These are phyloP conservation scores for Zymoseptoria ardabiliae DNA, from an alignment of 2,329 filamentous ascomycete species.

Conservation along the genomic window DNA sequence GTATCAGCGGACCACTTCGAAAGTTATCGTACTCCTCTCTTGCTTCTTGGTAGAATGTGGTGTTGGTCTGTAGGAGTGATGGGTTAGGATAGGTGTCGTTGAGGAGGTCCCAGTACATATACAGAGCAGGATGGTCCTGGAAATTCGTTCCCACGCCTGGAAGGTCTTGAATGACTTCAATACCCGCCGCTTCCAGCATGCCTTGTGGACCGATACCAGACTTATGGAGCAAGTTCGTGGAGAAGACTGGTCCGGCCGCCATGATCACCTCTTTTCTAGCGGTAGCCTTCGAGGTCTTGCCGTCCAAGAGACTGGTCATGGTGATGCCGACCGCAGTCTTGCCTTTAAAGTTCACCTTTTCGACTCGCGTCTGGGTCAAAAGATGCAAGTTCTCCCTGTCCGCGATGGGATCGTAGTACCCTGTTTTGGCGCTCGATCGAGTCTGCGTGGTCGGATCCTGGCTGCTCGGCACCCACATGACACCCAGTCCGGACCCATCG, in stretches of 20 bases:
- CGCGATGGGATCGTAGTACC: conserved; percentile 27
- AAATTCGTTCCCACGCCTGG: conserved; percentile 43
- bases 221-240: conserved; percentile 51
- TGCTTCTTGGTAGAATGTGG: conserved; percentile 1
- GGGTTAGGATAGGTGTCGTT: conserved; percentile 9
- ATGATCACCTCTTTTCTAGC: conserved; percentile 40
- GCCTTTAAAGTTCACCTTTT: background rate
- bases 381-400: conserved; percentile 24
- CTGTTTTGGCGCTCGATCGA: conserved; percentile 29
- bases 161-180: conserved; percentile 36
- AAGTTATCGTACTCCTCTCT: conserved; percentile 8
- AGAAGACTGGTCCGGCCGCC: conserved; percentile 49
- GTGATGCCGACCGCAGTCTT: conserved; percentile 5
- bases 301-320: background rate
- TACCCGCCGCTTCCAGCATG: conserved; percentile 36
- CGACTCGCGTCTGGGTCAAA: conserved; percentile 2
- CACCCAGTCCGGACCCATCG: conserved; percentile 26
- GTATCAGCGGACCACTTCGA: conserved; percentile 8
- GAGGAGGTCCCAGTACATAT: conserved; percentile 9
- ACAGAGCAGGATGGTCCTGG: conserved; percentile 38
- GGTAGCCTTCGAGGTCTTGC: background rate
- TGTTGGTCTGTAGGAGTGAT: conserved; percentile 7
- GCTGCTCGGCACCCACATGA: conserved; percentile 32
- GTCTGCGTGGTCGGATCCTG: conserved; percentile 30
- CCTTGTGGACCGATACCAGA: conserved; percentile 49